Evolutionary conservation across 2,329 filamentous ascomycete genomes (phyloP), one percentile per base, ranked within the genome.

Genomic region (Colletotrichum sp.): DNA sequence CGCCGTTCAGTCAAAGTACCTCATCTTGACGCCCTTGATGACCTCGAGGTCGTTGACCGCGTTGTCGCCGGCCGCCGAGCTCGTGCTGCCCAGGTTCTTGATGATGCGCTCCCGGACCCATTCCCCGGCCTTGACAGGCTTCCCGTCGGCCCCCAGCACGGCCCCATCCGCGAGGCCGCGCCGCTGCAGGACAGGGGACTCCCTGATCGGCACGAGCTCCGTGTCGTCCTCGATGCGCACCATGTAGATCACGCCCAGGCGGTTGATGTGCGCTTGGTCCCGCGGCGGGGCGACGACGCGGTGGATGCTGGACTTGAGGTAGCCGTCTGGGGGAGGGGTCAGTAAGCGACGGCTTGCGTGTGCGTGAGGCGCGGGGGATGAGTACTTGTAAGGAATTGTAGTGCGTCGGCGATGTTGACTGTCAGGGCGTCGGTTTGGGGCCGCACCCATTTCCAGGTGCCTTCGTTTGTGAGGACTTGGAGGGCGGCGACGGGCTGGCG

Each of bases 401-500:
- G 80, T 0, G 87, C 84, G 79, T 89, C 88, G 6, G 85, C 86
- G 5, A 88, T 85, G 48, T 89, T 89, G 36, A 88, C 87, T 2
- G 87, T 89, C 28, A 89, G 86, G 1, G 85, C 87, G 6, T 80
- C 81, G 72, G 34, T 77, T 76, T 70, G 79, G 22, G 81, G 80
- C 12, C 77, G 75, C 7, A 82, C 81, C 73, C 81, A 79, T 74
- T 81, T 82, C 81, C 82, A 82, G 5, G 80, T 68, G 5, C 86
- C 88, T 10, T 87, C 84, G n/a, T 87, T 85, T 1, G 86, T 84
- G 4, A 83, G 81, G 5, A 89, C 87, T 79, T 92, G 89, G 13
- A 91, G 82, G 1, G 87, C 89, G 0, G 89, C 88, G 16, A 92
- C 85, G 0, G 89, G 90, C 75, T 91, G 90, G 2, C 89, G 86